These are phyloP conservation scores for Chlamydomonas incerta DNA, from an alignment of 139 green algal species.

Conservation along the genomic window DNA sequence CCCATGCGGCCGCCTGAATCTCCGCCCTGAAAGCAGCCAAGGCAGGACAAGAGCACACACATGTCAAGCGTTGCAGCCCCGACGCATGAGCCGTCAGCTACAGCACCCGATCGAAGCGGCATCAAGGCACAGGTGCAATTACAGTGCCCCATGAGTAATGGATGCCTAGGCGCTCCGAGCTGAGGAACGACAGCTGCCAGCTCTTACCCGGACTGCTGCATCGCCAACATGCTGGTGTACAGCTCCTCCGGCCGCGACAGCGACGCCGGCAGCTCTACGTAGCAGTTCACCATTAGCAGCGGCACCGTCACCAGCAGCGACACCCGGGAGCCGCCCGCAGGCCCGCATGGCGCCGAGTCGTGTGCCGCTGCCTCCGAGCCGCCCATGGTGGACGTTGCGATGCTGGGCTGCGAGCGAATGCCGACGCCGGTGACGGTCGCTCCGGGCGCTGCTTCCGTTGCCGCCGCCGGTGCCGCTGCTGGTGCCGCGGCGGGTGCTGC, in stretches of 20 bases:
- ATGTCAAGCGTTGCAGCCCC: too few relatives aligned
- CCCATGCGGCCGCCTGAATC: constrained; percentile 17
- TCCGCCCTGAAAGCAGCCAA: neutral
- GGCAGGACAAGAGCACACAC: too few relatives aligned
- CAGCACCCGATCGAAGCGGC: too few relatives aligned
- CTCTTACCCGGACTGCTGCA: constrained; percentile 22
- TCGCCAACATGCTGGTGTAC: neutral
- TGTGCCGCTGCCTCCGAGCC: too few relatives aligned
- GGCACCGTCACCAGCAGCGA: constrained; percentile 48
- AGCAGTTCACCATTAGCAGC: constrained; percentile 28
- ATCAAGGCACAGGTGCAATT: too few relatives aligned
- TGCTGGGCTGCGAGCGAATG: too few relatives aligned
- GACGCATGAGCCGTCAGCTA: too few relatives aligned
- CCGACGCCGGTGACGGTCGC: too few relatives aligned
- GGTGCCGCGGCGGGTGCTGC: neutral
- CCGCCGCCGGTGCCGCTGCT: neutral
- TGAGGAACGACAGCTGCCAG: too few relatives aligned
- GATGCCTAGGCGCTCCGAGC: too few relatives aligned
- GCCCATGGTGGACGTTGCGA: too few relatives aligned
- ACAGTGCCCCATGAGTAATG: too few relatives aligned
- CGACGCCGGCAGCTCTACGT: constrained; percentile 17
- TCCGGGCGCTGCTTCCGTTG: neutral
- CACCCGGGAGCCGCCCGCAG: neutral
- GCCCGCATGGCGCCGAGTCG: neutral
- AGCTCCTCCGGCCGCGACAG: neutral